These are phyloP conservation scores for Chamaecyparis obtusa DNA, from an alignment of 75 land plant species.

Conservation along the genomic window DNA sequence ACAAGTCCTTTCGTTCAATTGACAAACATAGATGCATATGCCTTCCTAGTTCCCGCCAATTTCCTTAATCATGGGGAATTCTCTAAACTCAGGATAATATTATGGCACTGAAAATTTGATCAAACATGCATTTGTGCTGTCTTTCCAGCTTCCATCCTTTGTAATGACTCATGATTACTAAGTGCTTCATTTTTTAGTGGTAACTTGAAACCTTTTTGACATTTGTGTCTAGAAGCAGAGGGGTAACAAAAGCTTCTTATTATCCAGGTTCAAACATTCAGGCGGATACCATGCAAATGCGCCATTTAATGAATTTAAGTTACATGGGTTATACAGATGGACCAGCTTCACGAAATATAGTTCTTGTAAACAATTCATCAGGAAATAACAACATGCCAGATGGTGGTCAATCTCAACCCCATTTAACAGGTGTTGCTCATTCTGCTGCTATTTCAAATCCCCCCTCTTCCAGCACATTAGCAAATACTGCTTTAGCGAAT, in stretches of 20 bases:
- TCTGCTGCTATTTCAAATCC: not conserved
- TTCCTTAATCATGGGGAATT: not conserved
- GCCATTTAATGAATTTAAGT: slow-evolving; percentile 16
- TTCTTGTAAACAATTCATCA: slow-evolving; percentile 2
- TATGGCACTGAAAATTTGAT: not conserved
- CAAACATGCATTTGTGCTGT: not conserved
- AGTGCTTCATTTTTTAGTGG: not conserved
- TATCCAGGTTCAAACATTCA: slow-evolving; percentile 17
- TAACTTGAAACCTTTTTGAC: not conserved
- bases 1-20: not conserved
- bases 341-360: slow-evolving; percentile 17
- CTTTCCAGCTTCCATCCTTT: not conserved
- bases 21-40: not conserved
- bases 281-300: slow-evolving; percentile 20
- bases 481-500: not conserved
- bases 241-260: slow-evolving; percentile 13
- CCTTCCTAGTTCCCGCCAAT: not conserved
- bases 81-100: not conserved
- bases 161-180: not conserved
- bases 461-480: not conserved
- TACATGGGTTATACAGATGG: slow-evolving; percentile 12
- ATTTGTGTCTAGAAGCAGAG: not conserved
- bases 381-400: not conserved
- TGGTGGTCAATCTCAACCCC: not conserved
- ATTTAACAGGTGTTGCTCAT: not conserved